Conservation (phyloP, 768 basidiomycete genomes). For the Trichaptum fuscoviolaceum region DNA sequence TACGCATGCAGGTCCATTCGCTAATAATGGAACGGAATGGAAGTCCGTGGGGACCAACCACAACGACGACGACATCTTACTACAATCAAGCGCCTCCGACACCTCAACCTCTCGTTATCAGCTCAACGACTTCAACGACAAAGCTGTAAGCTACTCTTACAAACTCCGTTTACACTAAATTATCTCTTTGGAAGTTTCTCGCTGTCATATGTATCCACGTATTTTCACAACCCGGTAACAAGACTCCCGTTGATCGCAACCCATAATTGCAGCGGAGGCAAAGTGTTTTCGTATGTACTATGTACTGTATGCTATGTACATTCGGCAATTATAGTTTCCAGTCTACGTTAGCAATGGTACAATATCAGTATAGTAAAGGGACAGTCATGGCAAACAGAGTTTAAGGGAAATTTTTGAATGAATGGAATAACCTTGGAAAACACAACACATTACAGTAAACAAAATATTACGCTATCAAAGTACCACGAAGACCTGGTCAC, state of each 20-base stretch:
- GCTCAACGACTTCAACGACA: constrained; percentile 2
- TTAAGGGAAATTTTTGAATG: background rate
- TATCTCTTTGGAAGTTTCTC: background rate
- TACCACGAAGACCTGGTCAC: background rate
- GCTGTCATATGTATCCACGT: background rate
- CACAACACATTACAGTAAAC: background rate
- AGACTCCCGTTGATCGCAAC: background rate
- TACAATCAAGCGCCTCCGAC: background rate
- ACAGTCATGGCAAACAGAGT: background rate
- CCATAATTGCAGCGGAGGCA: background rate
- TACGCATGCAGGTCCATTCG: constrained; percentile 77
- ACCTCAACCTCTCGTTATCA: background rate
- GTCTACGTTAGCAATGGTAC: background rate
- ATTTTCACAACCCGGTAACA: background rate
- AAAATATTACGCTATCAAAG: background rate
- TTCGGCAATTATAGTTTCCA: background rate
- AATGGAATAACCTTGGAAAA: background rate
- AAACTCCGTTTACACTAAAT: background rate
- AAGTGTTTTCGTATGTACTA: background rate
- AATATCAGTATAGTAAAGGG: background rate
- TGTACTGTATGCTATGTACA: background rate
- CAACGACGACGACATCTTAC: background rate
- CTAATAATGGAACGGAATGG: constrained; percentile 74
- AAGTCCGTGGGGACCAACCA: background rate
- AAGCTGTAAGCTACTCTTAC: background rate